Evolutionary conservation across 257 asterid species (phyloP).

Genomic region (Ilex aquifolium): DNA sequence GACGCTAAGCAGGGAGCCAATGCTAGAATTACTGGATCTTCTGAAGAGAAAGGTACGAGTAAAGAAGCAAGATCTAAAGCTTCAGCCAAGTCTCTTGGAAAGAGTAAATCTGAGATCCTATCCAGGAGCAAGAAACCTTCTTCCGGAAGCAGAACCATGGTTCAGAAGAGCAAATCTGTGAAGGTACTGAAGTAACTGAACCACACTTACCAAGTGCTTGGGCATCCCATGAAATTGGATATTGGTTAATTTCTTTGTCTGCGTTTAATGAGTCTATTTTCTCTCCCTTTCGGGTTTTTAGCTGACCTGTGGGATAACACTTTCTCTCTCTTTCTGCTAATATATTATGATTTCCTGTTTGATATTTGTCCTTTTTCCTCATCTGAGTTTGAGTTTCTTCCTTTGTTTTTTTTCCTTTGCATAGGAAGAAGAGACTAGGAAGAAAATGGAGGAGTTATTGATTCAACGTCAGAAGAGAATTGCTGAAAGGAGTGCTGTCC

Average conservation of each 20-base stretch:
- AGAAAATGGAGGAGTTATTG: constrained; percentile 57
- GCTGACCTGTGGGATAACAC: neutral
- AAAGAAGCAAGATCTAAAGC: constrained; percentile 33
- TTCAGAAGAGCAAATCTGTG: constrained; percentile 39
- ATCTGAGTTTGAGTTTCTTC: too few relatives aligned
- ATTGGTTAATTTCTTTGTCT: too few relatives aligned
- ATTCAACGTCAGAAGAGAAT: constrained; percentile 70
- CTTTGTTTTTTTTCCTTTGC: neutral
- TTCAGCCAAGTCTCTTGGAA: constrained; percentile 32
- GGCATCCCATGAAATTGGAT: too few relatives aligned
- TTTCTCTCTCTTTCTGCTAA: too few relatives aligned
- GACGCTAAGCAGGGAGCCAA: constrained; percentile 27
- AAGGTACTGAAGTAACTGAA: constrained; percentile 32
- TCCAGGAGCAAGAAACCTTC: constrained; percentile 34
- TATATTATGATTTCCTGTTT: too few relatives aligned
- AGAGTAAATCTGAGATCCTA: constrained; percentile 49
- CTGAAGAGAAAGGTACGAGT: constrained; percentile 30
- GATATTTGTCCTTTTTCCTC: too few relatives aligned
- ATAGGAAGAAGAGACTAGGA: constrained; percentile 69
- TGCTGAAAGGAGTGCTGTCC: constrained; percentile 67
- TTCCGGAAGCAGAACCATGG: constrained; percentile 30
- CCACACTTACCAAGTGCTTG: neutral
- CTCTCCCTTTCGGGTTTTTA: neutral
- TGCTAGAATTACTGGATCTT: constrained; percentile 15
- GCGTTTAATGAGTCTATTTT: too few relatives aligned